Percentiles rank a stretch among this genome's conserved stretches.
Evolutionary conservation across 2,329 filamentous ascomycete genomes (phyloP).

Genomic region (Catunica adiposa): DNA sequence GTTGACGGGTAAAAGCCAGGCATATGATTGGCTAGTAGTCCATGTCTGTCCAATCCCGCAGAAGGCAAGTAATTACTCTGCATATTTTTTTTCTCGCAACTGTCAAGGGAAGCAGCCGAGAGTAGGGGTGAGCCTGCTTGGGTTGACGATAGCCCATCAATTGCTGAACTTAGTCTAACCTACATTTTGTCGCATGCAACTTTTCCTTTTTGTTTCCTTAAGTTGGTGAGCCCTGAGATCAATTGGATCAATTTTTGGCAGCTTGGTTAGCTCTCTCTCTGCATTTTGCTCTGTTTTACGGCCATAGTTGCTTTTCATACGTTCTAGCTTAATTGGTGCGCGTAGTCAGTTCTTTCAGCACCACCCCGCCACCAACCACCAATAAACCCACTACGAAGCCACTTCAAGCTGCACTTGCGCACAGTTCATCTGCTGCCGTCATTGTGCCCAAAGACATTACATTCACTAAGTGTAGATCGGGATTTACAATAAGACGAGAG

Average conservation of each 20-base stretch:
- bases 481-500: not conserved
- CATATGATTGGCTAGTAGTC: constrained; percentile 6
- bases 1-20: constrained; percentile 1
- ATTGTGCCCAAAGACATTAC: not conserved
- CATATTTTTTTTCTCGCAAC: constrained; percentile 9
- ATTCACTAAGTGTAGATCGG: not conserved
- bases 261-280: not conserved
- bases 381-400: not conserved
- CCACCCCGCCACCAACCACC: not conserved
- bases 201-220: not conserved
- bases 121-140: not conserved
- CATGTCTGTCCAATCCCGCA: not conserved
- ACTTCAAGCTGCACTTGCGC: not conserved
- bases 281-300: not conserved
- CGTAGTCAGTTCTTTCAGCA: not conserved
- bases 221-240: not conserved
- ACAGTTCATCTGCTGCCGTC: not conserved
- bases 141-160: not conserved
- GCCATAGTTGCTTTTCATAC: not conserved
- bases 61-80: not conserved
- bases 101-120: not conserved
- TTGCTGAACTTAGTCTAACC: not conserved
- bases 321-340: not conserved
- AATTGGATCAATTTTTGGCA: not conserved
- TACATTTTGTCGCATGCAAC: not conserved